phyloP scores from a whole-genome alignment of 2,329 filamentous ascomycete genomes.

The Zymoseptoria ardabiliae region DNA sequence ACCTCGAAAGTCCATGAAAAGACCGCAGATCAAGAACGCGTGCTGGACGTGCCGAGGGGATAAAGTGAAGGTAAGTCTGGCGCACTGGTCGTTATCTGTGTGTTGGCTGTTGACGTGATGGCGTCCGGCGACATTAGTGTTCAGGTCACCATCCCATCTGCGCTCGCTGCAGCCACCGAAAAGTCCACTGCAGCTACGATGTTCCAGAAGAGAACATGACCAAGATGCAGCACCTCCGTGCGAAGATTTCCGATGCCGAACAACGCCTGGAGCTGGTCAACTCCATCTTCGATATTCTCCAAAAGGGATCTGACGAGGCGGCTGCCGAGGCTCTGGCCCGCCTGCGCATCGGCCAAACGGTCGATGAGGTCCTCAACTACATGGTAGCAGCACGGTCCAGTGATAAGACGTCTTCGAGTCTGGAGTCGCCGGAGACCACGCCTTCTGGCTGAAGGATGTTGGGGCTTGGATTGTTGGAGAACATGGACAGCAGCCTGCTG shows the following conservation, averaged over 20 bases:
- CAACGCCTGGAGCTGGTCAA: constrained; percentile 9
- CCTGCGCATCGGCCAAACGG: constrained; percentile 16
- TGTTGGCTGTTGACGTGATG: neutral
- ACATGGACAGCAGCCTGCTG: neutral
- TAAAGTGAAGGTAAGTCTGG: neutral
- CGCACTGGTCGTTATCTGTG: neutral
- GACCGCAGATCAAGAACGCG: neutral
- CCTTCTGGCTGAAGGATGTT: neutral
- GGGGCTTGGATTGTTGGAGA: neutral
- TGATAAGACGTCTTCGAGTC: neutral
- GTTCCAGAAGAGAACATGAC: constrained; percentile 17
- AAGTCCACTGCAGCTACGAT: constrained; percentile 15
- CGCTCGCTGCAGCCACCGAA: constrained; percentile 7
- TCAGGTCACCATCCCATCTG: constrained; percentile 17
- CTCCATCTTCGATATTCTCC: constrained; percentile 13
- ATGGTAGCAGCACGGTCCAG: neutral
- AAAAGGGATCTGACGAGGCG: constrained; percentile 14
- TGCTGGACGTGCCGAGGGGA: neutral
- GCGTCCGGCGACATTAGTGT: constrained; percentile 2
- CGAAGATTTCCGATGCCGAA: constrained; percentile 10
- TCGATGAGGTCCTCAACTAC: constrained; percentile 6
- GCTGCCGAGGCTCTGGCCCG: constrained; percentile 17
- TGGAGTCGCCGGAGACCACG: neutral
- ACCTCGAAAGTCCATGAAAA: neutral
- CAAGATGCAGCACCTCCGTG: constrained; percentile 16